These are phyloP conservation scores for Suhomyces coccinellae DNA, from an alignment of 1,139 yeast genomes.

Conservation along the genomic window DNA sequence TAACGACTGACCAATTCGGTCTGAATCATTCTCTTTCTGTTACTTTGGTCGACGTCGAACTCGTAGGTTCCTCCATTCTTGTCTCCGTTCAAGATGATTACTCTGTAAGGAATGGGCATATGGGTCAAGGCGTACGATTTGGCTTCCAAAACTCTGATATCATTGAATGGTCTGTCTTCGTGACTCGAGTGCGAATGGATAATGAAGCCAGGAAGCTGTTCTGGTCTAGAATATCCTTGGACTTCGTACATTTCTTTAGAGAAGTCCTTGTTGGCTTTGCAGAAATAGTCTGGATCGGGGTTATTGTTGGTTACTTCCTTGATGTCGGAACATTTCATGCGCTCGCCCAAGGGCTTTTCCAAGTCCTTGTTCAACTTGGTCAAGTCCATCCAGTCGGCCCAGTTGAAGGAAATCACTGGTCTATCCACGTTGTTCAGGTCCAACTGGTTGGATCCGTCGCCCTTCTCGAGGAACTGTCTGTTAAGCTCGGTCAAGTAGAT, in stretches of 20 bases:
- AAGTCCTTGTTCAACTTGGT: slow-evolving; percentile 14
- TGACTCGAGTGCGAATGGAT: slow-evolving; percentile 24
- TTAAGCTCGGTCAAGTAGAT: slow-evolving; percentile 18
- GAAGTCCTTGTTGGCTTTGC: slow-evolving; percentile 11
- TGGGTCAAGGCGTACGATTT: slow-evolving; percentile 24
- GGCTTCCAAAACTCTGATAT: slow-evolving; percentile 18
- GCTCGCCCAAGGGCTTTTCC: slow-evolving; percentile 9
- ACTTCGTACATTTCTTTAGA: slow-evolving; percentile 10
- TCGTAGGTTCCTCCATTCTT: slow-evolving; percentile 32
- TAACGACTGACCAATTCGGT: slow-evolving; percentile 14
- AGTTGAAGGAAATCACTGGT: slow-evolving; percentile 19
- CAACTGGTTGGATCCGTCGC: slow-evolving; percentile 1
- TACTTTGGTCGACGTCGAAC: slow-evolving; percentile 27
- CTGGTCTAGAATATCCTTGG: slow-evolving; percentile 14
- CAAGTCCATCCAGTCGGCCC: slow-evolving; percentile 24
- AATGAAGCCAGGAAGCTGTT: slow-evolving; percentile 20
- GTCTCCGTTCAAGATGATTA: slow-evolving; percentile 27
- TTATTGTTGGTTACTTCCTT: slow-evolving; percentile 15
- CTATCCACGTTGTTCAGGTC: slow-evolving; percentile 4
- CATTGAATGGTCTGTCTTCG: slow-evolving; percentile 17
- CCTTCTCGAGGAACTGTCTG: slow-evolving; percentile 14
- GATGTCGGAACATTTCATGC: slow-evolving; percentile 17
- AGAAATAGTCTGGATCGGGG: slow-evolving; percentile 21
- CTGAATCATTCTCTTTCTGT: slow-evolving; percentile 16
- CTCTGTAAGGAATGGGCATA: slow-evolving; percentile 33